Conservation (phyloP, 371 early-diverging fungal species). For the Phascolomyces articulosus region DNA sequence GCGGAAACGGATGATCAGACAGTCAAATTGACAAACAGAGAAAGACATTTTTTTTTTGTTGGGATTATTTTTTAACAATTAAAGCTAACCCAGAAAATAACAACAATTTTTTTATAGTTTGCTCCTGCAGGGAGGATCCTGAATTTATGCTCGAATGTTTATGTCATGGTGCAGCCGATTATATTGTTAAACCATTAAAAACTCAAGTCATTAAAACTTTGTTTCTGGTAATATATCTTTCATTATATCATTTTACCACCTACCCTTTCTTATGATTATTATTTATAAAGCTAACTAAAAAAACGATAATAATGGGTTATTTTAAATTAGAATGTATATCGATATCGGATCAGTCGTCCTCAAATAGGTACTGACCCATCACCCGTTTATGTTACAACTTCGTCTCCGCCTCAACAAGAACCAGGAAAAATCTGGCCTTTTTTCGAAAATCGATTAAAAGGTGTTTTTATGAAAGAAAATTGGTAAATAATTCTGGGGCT, state of each 20-base stretch:
- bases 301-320: background rate
- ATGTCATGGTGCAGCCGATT: constrained; percentile 60
- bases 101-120: constrained; percentile 20
- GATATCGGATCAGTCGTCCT: constrained; percentile 18
- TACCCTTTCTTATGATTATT: background rate
- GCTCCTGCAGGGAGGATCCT: constrained; percentile 34
- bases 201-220: constrained; percentile 53
- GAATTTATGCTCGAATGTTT: constrained; percentile 49
- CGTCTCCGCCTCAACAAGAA: background rate
- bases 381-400: background rate
- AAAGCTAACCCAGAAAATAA: no score
- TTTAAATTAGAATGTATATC: constrained; percentile 17
- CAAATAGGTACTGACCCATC: constrained; percentile 1
- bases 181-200: constrained; percentile 54
- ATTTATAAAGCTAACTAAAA: background rate
- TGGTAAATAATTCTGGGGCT: constrained; percentile 13
- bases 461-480: constrained; percentile 33
- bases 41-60: no score
- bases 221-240: constrained; percentile 49
- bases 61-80: no score
- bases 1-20: no score
- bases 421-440: constrained; percentile 26
- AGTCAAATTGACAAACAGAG: background rate
- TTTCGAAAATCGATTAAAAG: constrained; percentile 37
- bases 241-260: background rate